phyloP scores from a whole-genome alignment of 2,329 filamentous ascomycete genomes.

The Aspergillus sp. region DNA sequence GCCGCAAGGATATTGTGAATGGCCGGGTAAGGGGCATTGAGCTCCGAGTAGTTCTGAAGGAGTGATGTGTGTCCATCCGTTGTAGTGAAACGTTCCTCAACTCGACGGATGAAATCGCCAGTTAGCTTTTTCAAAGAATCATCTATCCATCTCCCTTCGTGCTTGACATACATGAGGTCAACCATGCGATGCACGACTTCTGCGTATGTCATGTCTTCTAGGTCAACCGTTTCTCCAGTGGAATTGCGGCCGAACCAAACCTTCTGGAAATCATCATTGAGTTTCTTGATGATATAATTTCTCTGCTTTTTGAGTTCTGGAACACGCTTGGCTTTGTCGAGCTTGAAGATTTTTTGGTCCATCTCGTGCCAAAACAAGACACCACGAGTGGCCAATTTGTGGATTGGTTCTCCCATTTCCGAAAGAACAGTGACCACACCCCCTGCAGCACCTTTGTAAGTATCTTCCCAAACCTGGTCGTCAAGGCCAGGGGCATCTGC shows the following conservation, averaged over 20 bases:
- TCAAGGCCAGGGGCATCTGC: constrained; percentile 80
- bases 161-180: constrained; percentile 86
- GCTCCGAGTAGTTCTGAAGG: constrained; percentile 85
- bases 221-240: constrained; percentile 74
- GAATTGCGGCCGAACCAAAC: constrained; percentile 92
- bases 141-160: constrained; percentile 90
- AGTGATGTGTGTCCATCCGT: constrained; percentile 70
- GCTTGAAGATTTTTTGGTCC: constrained; percentile 95
- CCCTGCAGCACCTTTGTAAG: constrained; percentile 85
- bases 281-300: constrained; percentile 89
- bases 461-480: constrained; percentile 85
- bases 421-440: constrained; percentile 95
- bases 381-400: constrained; percentile 96
- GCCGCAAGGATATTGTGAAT: constrained; percentile 76
- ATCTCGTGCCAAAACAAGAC: constrained; percentile 98
- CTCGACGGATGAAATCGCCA: constrained; percentile 92
- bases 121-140: constrained; percentile 77
- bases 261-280: constrained; percentile 96
- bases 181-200: constrained; percentile 86
- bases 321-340: constrained; percentile 92
- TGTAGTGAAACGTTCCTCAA: constrained; percentile 94
- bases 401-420: constrained; percentile 99
- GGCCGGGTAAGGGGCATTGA: constrained; percentile 75
- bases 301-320: constrained; percentile 84
- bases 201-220: constrained; percentile 94